Evolutionary conservation across 306 rosid genomes (phyloP).

Genomic region (Trifolium dubium): DNA sequence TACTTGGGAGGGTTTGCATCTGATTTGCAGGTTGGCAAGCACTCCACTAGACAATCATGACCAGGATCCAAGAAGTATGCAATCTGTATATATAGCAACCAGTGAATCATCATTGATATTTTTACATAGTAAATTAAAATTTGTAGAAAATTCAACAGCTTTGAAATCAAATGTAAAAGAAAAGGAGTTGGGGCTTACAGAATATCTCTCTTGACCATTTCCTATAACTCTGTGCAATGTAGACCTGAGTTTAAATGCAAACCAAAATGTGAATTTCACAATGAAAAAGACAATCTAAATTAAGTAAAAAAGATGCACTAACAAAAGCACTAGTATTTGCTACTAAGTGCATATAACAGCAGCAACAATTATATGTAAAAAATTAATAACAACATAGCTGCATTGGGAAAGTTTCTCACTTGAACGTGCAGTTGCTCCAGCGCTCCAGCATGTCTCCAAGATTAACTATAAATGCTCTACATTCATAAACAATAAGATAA

Average conservation of each 20-base stretch:
- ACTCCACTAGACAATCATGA: conserved; percentile 82
- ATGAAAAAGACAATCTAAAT: conserved; percentile 7
- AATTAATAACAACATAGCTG: neutral
- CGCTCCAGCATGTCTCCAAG: conserved; percentile 98
- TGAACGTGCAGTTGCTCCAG: conserved; percentile 88
- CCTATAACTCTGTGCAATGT: conserved; percentile 92
- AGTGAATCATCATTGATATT: neutral
- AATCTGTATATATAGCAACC: conserved; percentile 54
- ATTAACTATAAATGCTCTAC: conserved; percentile 87
- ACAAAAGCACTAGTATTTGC: conserved; percentile 13
- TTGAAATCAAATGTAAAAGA: neutral
- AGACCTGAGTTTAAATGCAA: conserved; percentile 64
- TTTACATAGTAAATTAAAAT: neutral
- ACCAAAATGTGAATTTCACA: conserved; percentile 12
- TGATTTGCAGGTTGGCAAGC: conserved; percentile 93
- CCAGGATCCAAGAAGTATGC: conserved; percentile 85
- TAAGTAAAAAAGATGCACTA: neutral
- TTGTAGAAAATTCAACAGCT: neutral
- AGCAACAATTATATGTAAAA: neutral
- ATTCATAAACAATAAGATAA: conserved; percentile 26
- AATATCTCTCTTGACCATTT: conserved; percentile 83
- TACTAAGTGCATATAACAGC: neutral
- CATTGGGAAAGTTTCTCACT: conserved; percentile 51
- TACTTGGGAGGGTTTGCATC: conserved; percentile 82
- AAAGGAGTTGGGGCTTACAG: conserved; percentile 58